Conservation (phyloP, 2,329 filamentous ascomycete genomes). For the Pseudocercospora cruenta region DNA sequence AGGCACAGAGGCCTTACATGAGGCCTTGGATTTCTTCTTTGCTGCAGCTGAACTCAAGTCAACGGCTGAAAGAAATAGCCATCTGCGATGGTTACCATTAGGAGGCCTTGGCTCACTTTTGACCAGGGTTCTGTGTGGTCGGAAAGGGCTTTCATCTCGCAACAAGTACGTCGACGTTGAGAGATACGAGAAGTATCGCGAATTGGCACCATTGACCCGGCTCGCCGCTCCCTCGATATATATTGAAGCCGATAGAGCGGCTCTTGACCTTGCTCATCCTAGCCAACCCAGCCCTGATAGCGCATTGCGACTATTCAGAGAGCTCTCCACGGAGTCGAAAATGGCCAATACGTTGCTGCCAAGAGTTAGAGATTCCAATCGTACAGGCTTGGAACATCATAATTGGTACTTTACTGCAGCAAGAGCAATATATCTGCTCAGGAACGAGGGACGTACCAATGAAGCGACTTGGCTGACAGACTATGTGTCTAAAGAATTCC, state of each 20-base stretch:
- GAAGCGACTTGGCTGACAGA: conserved; percentile 10
- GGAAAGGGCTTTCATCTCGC: background rate
- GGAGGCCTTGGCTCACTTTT: background rate
- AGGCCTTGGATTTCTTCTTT: conserved; percentile 21
- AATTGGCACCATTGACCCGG: background rate
- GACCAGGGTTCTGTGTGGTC: background rate
- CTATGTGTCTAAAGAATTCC: background rate
- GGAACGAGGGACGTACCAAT: background rate
- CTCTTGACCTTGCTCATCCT: conserved; percentile 4
- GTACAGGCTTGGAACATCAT: background rate
- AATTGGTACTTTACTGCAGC: background rate
- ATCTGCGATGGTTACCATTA: conserved; percentile 17
- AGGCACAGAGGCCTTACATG: conserved; percentile 1
- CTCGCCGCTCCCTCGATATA: background rate
- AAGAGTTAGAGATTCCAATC: background rate
- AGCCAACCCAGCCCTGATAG: background rate
- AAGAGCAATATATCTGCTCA: background rate
- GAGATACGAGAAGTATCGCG: conserved; percentile 19
- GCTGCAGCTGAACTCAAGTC: conserved; percentile 19
- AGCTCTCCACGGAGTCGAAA: background rate
- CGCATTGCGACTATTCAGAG: background rate
- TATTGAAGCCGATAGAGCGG: background rate
- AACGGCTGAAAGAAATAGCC: background rate
- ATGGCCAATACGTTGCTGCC: background rate
- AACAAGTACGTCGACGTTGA: conserved; percentile 12